Evolutionary conservation across 352 stramenopile species (phyloP).

Genomic region (Pythium phragmiticola): DNA sequence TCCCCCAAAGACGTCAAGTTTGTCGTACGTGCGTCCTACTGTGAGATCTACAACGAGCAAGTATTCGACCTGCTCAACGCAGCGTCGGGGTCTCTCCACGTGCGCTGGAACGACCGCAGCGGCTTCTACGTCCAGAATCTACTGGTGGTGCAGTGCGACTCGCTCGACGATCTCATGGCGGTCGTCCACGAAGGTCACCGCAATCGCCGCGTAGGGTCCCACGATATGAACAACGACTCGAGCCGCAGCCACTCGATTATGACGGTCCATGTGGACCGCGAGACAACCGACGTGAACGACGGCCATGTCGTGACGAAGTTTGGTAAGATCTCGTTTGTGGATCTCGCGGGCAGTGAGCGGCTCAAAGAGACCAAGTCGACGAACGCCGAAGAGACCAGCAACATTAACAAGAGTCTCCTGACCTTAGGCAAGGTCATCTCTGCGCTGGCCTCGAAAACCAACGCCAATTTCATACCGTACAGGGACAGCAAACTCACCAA

Average conservation of each 20-base stretch:
- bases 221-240: conserved; percentile 83
- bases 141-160: conserved; percentile 71
- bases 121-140: conserved; percentile 83
- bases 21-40: conserved; percentile 70
- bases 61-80: conserved; percentile 78
- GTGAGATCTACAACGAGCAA: conserved; percentile 87
- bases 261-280: conserved; percentile 68
- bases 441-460: conserved; percentile 50
- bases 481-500: conserved; percentile 87
- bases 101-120: conserved; percentile 70
- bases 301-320: conserved; percentile 52
- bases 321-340: conserved; percentile 82
- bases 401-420: conserved; percentile 84
- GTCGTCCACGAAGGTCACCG: conserved; percentile 75
- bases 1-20: conserved; percentile 52
- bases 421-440: conserved; percentile 87
- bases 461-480: conserved; percentile 69
- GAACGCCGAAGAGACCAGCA: conserved; percentile 75
- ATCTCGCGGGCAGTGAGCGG: conserved; percentile 73
- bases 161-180: conserved; percentile 67
- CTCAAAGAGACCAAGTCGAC: conserved; percentile 72
- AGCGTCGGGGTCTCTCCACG: conserved; percentile 50
- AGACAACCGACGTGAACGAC: conserved; percentile 47
- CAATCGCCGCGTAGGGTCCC: conserved; percentile 61
- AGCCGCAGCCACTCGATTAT: conserved; percentile 79